Conservation (phyloP, 2,329 filamentous ascomycete genomes). For the Xylaria sp. region DNA sequence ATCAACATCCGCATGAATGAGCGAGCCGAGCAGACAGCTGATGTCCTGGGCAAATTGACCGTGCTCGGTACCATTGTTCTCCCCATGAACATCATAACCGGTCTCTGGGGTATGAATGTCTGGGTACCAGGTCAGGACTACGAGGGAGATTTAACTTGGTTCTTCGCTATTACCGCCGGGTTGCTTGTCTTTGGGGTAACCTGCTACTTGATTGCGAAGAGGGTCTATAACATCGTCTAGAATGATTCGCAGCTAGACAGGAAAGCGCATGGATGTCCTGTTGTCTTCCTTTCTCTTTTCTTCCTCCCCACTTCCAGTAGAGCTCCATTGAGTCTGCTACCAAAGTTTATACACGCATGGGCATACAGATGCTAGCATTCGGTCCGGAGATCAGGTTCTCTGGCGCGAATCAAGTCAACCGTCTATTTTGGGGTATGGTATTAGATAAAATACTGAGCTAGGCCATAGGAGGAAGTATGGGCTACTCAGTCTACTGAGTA, state of each 20-base stretch:
- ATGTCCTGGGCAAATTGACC: slow-evolving; percentile 93
- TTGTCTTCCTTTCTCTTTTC: neutral
- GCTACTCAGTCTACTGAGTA: neutral
- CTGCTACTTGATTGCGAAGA: slow-evolving; percentile 85
- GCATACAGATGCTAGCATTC: slow-evolving; percentile 24
- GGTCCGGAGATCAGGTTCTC: neutral
- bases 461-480: neutral
- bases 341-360: slow-evolving; percentile 14
- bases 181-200: slow-evolving; percentile 80
- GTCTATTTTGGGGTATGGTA: neutral
- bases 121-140: slow-evolving; percentile 92
- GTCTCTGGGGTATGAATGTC: slow-evolving; percentile 99
- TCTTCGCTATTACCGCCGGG: slow-evolving; percentile 78
- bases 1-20: slow-evolving; percentile 99
- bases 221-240: slow-evolving; percentile 75
- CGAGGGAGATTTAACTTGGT: slow-evolving; percentile 80
- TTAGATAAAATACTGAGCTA: neutral
- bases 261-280: neutral
- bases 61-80: slow-evolving; percentile 96
- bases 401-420: too few relatives aligned
- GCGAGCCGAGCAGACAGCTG: slow-evolving; percentile 92
- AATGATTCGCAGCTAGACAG: neutral
- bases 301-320: neutral
- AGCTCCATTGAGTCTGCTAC: neutral
- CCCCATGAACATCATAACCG: slow-evolving; percentile 99